Percentiles rank a stretch among this genome's conserved stretches.
Conservation (phyloP, 73 alveolate genomes). For the Paraurostyla sp. region DNA sequence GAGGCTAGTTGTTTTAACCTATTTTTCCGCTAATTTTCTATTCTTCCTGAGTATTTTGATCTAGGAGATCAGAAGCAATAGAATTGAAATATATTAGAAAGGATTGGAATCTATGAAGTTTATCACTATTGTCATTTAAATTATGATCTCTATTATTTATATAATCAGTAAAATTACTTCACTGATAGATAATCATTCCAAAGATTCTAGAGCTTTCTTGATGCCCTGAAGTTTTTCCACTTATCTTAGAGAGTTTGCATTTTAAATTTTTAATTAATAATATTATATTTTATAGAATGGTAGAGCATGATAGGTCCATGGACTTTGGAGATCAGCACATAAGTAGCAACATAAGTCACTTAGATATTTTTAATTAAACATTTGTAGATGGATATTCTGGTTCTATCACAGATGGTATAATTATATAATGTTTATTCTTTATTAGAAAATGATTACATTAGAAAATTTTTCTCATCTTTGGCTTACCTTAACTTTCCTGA, state of each 20-base stretch:
- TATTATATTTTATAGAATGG: not conserved
- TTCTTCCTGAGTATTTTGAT: no score
- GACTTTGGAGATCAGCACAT: not conserved
- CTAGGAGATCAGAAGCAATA: no score
- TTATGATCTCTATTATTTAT: no score
- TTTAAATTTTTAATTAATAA: not conserved
- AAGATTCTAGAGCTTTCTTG: not conserved
- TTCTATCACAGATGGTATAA: not conserved
- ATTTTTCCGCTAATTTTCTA: no score
- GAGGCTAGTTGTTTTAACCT: no score
- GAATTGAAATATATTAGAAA: no score
- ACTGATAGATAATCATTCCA: conserved; percentile 31
- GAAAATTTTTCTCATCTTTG: not conserved
- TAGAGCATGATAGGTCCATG: conserved; percentile 1
- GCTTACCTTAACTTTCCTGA: not conserved
- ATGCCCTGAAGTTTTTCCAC: conserved; percentile 31
- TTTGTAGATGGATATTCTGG: not conserved
- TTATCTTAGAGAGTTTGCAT: conserved; percentile 8
- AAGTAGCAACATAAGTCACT: not conserved
- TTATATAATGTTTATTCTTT: not conserved
- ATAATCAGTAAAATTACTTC: not conserved
- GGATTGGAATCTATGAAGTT: no score
- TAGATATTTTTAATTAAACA: not conserved
- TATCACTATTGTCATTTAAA: no score
- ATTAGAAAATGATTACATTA: not conserved